These are phyloP conservation scores for Leccinum fallax DNA, from an alignment of 1,284 basidiomycete species.

Conservation along the genomic window DNA sequence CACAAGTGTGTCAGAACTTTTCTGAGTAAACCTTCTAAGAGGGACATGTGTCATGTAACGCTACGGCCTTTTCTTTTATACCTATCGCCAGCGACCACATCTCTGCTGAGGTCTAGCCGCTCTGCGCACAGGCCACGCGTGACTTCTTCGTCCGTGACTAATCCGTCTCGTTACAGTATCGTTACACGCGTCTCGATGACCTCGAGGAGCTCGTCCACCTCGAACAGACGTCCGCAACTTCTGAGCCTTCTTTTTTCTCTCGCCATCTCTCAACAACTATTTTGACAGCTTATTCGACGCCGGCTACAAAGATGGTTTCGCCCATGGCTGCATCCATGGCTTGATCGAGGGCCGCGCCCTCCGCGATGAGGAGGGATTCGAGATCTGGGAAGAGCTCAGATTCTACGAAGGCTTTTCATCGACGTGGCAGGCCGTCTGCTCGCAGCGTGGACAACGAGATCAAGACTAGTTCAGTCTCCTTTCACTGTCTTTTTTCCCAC, in stretches of 20 bases:
- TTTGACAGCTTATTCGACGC: conserved; percentile 58
- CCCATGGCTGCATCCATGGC: conserved; percentile 87
- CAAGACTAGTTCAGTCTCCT: conserved; percentile 44
- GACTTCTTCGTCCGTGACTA: too few species aligned
- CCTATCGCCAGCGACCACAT: too few species aligned
- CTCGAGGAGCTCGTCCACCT: neutral
- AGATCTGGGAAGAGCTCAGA: conserved; percentile 96
- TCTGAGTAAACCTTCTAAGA: too few species aligned
- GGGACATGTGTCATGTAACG: too few species aligned
- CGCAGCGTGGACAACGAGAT: conserved; percentile 42
- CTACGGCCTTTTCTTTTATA: too few species aligned
- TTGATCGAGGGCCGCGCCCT: conserved; percentile 90
- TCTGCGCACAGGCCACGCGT: too few species aligned
- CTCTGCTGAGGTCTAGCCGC: too few species aligned
- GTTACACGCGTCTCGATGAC: too few species aligned
- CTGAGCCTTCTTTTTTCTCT: conserved; percentile 1
- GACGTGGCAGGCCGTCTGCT: conserved; percentile 60
- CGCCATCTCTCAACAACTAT: neutral
- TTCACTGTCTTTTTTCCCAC: too few species aligned
- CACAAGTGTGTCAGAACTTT: too few species aligned
- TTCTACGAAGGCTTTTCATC: conserved; percentile 87
- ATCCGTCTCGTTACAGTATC: too few species aligned
- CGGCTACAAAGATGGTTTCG: conserved; percentile 72
- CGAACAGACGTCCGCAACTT: conserved; percentile 34
- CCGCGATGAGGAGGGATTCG: conserved; percentile 89